Conservation (phyloP, 495 filamentous ascomycete genomes). For the Daldinia bambusicola region DNA sequence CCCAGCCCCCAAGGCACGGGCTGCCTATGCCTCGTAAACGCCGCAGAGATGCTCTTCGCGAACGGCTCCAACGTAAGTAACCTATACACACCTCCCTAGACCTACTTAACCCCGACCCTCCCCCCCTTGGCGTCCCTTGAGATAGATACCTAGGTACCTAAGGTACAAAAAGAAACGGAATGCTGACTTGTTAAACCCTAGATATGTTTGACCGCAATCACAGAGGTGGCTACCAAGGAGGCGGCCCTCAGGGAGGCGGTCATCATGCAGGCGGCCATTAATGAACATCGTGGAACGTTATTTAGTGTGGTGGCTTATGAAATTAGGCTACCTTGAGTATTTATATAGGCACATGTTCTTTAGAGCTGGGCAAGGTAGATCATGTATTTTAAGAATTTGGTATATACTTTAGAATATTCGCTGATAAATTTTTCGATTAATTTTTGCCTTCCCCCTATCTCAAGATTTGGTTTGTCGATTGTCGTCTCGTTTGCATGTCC, state of each 20-base stretch:
- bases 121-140: too few species aligned
- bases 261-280: too few species aligned
- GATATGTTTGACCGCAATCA: not conserved
- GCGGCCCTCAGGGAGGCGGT: too few species aligned
- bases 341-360: not conserved
- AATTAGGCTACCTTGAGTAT: too few species aligned
- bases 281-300: too few species aligned
- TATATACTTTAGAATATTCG: not conserved
- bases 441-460: not conserved
- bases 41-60: not conserved
- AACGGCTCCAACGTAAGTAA: not conserved
- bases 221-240: not conserved
- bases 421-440: not conserved
- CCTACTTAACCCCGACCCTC: too few species aligned
- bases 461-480: not conserved
- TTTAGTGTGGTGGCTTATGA: too few species aligned
- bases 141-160: too few species aligned
- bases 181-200: too few species aligned
- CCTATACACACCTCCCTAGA: not conserved
- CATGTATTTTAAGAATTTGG: not conserved
- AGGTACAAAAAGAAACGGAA: too few species aligned
- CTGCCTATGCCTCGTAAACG: not conserved
- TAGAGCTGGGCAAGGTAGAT: not conserved
- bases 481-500: not conserved
- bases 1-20: not conserved